Evolutionary conservation across 108 stramenopile species (phyloP), one percentile per base, ranked within the genome.

Genomic region (Stephanodiscus minutulus): DNA sequence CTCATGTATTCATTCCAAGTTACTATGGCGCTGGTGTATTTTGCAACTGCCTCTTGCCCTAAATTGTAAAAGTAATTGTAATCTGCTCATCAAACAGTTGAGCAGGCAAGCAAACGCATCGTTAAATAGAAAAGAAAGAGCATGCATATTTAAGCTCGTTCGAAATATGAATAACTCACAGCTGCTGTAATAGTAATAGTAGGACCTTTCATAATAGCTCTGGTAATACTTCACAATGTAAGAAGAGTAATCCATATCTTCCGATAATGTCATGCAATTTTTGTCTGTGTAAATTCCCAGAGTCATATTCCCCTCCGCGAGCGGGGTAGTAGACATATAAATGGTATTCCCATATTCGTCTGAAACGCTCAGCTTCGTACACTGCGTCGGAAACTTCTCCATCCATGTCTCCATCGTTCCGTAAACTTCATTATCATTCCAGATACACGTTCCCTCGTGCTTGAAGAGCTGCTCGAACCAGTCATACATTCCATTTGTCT

Each of bases 401-500:
- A 75, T 70, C 60, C 69, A 74, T 6, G 60, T 61, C 49, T 62
- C 43, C 79, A 81, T 81, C 24, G 55, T 64, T 37, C 74, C 54
- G 63, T 75, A 74, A 4, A 28, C 50, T 59, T 72, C 64, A 50
- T 66, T 65, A n/a, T 72, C 69, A 17, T 56, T 48, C 81, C 81
- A 82, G 49, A 82, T 53, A 37, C 81, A 82, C 61, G 61, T 66
- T 25, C 81, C 81, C 64, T 82, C 75, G 46, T 82, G 81, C 31
- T 82, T 82, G 33, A 82, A 82, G 1, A 82, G 49, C 53, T 82
- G 81, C 55, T 82, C 81, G 6, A 62, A 58, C 47, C 53, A 82
- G 72, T 74, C 72, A 25, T 72, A 61, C 47, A 74, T 56, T 35
- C 80, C 80, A 0, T 76, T 43, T 9, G 75, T 59, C 50, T 82